These are phyloP conservation scores for Labyrinthula sp. DNA, from an alignment of 352 stramenopile genomes.

Conservation along the genomic window DNA sequence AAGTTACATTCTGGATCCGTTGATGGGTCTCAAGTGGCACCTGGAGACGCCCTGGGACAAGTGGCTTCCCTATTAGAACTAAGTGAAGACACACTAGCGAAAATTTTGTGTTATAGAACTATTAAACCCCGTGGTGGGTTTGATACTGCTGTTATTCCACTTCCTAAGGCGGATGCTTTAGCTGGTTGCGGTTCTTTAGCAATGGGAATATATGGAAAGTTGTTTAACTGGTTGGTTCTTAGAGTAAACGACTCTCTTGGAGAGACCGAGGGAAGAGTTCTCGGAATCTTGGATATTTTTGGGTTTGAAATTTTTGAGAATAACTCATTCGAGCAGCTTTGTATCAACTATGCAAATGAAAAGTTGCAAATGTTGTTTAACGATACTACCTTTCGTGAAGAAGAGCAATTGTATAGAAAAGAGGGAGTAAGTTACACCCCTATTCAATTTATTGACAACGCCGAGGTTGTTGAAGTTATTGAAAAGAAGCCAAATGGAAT, in stretches of 20 bases:
- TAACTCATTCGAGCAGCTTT: slow-evolving; percentile 75
- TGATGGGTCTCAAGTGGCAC: slow-evolving; percentile 4
- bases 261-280: slow-evolving; percentile 13
- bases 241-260: slow-evolving; percentile 30
- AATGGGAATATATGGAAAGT: slow-evolving; percentile 73
- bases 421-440: slow-evolving; percentile 45
- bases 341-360: slow-evolving; percentile 66
- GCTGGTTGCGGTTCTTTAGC: slow-evolving; percentile 61
- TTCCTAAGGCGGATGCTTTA: slow-evolving; percentile 3
- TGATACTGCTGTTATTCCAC: slow-evolving; percentile 24
- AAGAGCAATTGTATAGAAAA: slow-evolving; percentile 52
- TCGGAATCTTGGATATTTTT: slow-evolving; percentile 61
- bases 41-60: not conserved
- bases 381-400: slow-evolving; percentile 55
- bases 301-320: slow-evolving; percentile 76
- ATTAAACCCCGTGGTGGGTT: slow-evolving; percentile 20
- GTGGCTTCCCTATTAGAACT: slow-evolving; percentile 6
- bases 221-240: slow-evolving; percentile 82
- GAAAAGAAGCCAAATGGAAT: slow-evolving; percentile 58
- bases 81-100: not conserved
- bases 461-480: slow-evolving; percentile 51
- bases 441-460: slow-evolving; percentile 59
- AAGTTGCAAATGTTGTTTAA: slow-evolving; percentile 63
- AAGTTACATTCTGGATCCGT: slow-evolving; percentile 2
- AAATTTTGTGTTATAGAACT: slow-evolving; percentile 7